Evolutionary conservation across 495 filamentous ascomycete genomes (phyloP), one percentile per base, ranked within the genome.

Genomic region (Aspergillus diversus): DNA sequence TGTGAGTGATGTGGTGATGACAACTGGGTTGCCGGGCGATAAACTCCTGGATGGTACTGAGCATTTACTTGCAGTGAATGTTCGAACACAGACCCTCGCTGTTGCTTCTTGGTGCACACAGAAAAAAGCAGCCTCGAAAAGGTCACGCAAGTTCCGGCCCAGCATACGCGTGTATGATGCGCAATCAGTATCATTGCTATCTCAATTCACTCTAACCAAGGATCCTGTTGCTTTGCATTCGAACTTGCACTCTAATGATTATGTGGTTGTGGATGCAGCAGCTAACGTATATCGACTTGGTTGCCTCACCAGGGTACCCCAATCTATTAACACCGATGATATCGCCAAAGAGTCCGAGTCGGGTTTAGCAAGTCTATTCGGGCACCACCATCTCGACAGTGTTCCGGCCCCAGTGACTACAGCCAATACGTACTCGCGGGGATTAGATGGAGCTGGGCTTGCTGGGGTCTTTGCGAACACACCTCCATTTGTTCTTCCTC

Each of bases 401-500:
- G 33, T 16, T 73, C 33, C 60, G 67, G 13, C 62, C 70, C 52
- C 15, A 51, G 65, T 46, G 47, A 63, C 49, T 55, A 56, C 5
- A 61, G 71, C 46, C 39, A 76, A 68, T 31, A 71, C 78, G 39
- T 76, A 81, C 34, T 70, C 77, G 11, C 83, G 80, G 4, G 81
- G 89, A 27, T 82, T 90, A 27, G 77, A 87, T 33, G 80, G 81
- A 46, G 87, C 91, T 67, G 85, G 85, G 62, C 75, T 97, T 53
- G 83, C 89, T 12, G 81, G 85, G 62, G 82, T 96, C 8, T 95
- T 96, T 71, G 87, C 92, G 59, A 81, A 83, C 35, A 87, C 84
- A 2, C 88, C 90, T 31, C 83, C 90, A 7, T 91, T 88, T 74
- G 88, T 89, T 9, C 81, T 95, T 75, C 91, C 91, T 33, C 86